Evolutionary conservation across 1,139 yeast species (phyloP).

Genomic region (Pichia sp.): DNA sequence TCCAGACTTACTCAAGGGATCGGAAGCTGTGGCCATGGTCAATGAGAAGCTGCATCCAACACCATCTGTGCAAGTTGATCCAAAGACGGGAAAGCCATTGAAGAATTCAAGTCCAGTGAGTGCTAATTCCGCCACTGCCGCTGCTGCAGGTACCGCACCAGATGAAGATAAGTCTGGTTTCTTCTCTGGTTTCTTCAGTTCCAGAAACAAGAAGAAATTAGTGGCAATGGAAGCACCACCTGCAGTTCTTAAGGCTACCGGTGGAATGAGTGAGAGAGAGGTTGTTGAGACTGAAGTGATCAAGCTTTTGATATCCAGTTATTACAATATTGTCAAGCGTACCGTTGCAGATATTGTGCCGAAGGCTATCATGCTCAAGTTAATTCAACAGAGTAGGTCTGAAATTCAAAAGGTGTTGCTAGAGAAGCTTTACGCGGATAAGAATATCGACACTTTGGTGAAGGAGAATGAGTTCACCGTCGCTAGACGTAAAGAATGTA

Average conservation of each 20-base stretch:
- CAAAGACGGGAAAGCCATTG: constrained; percentile 79
- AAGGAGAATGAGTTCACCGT: constrained; percentile 91
- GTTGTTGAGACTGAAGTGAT: constrained; percentile 96
- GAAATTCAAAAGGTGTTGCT: constrained; percentile 86
- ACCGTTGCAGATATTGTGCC: constrained; percentile 92
- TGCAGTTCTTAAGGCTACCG: constrained; percentile 87
- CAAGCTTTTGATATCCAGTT: constrained; percentile 82
- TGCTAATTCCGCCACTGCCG: constrained; percentile 16
- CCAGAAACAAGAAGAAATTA: constrained; percentile 88
- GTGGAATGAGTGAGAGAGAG: constrained; percentile 92
- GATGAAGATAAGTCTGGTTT: constrained; percentile 43
- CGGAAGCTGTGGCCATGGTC: constrained; percentile 92
- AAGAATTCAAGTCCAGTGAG: constrained; percentile 24
- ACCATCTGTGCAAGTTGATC: constrained; percentile 69
- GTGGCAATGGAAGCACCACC: constrained; percentile 99
- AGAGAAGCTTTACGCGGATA: constrained; percentile 77
- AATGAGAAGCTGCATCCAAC: constrained; percentile 88
- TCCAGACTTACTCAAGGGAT: constrained; percentile 91
- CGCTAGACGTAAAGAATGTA: constrained; percentile 90
- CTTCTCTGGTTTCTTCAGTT: constrained; percentile 90
- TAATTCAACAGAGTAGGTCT: constrained; percentile 75
- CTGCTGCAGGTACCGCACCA: constrained; percentile 20
- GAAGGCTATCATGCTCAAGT: constrained; percentile 88
- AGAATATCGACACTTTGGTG: constrained; percentile 68
- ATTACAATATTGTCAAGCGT: constrained; percentile 87